Evolutionary conservation across 768 basidiomycete species (phyloP).

Genomic region (Suillus fuscotomentosus): DNA sequence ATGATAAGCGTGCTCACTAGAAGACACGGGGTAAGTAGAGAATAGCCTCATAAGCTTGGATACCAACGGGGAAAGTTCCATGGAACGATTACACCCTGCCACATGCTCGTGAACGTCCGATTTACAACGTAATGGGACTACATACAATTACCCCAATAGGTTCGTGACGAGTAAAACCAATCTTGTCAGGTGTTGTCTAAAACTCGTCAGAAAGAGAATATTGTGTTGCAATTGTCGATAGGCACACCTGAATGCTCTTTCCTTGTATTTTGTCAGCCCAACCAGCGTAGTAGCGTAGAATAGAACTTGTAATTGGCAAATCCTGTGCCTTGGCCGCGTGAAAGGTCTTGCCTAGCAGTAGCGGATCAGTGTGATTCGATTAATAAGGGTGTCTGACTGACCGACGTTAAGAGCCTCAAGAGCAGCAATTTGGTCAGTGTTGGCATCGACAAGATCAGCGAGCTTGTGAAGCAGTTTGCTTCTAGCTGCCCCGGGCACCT

Average conservation of each 20-base stretch:
- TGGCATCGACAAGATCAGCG: constrained; percentile 58
- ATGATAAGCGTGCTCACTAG: constrained; percentile 60
- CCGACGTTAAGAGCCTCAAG: constrained; percentile 73
- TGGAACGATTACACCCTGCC: constrained; percentile 53
- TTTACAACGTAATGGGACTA: constrained; percentile 62
- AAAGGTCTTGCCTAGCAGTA: constrained; percentile 53
- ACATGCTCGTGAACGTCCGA: constrained; percentile 13
- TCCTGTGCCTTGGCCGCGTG: constrained; percentile 47
- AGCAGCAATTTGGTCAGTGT: constrained; percentile 66
- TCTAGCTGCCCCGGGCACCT: constrained; percentile 50
- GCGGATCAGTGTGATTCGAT: neutral
- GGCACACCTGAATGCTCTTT: constrained; percentile 59
- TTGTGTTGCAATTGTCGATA: neutral
- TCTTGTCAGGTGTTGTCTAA: constrained; percentile 37
- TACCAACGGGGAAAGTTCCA: constrained; percentile 58
- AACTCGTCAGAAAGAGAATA: neutral
- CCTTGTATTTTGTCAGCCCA: constrained; percentile 87
- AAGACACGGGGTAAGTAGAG: neutral
- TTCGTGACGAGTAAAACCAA: constrained; percentile 55
- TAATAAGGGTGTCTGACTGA: constrained; percentile 30
- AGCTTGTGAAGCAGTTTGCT: constrained; percentile 60
- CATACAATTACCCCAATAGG: constrained; percentile 50
- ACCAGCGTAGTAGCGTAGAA: constrained; percentile 80
- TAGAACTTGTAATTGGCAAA: constrained; percentile 43
- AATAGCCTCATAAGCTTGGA: neutral